Percentiles rank a stretch among this genome's conserved stretches.
Evolutionary conservation across 176 grass and related monocot species (phyloP).

Genomic region (Phyllostachys edulis): DNA sequence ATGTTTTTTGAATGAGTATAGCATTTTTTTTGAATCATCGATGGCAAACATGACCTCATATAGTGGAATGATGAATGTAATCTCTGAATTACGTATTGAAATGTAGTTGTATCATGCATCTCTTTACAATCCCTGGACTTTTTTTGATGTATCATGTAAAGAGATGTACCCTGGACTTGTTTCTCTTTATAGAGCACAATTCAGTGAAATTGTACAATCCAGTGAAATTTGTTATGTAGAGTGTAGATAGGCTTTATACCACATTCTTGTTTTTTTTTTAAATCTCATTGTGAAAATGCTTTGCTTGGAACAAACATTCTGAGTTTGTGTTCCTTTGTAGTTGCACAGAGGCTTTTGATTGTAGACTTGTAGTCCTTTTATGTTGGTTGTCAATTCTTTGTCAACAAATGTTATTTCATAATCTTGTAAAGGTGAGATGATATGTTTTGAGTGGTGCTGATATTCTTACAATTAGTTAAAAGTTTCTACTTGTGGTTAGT

Average conservation of each 20-base stretch:
- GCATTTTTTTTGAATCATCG: too few relatives aligned
- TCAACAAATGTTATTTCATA: not conserved
- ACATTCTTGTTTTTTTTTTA: not conserved
- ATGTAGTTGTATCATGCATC: too few relatives aligned
- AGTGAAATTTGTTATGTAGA: not conserved
- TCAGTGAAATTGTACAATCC: too few relatives aligned
- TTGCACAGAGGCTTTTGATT: not conserved
- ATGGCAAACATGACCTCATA: too few relatives aligned
- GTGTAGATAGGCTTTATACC: not conserved
- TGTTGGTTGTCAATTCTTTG: not conserved
- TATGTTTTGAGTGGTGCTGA: not conserved
- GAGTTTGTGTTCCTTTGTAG: not conserved
- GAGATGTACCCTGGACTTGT: too few relatives aligned
- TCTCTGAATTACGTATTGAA: too few relatives aligned
- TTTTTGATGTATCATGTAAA: too few relatives aligned
- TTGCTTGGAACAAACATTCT: not conserved
- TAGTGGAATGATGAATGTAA: too few relatives aligned
- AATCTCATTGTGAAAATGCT: slow-evolving; percentile 13
- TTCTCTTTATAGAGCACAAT: too few relatives aligned
- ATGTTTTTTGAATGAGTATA: too few relatives aligned
- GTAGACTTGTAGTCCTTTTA: not conserved
- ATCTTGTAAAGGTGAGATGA: not conserved
- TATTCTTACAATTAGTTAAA: slow-evolving; percentile 18
- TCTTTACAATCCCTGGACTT: too few relatives aligned
- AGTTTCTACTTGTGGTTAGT: not conserved